Evolutionary conservation across 75 land plant species (phyloP).

Genomic region (Azolla pinnata): DNA sequence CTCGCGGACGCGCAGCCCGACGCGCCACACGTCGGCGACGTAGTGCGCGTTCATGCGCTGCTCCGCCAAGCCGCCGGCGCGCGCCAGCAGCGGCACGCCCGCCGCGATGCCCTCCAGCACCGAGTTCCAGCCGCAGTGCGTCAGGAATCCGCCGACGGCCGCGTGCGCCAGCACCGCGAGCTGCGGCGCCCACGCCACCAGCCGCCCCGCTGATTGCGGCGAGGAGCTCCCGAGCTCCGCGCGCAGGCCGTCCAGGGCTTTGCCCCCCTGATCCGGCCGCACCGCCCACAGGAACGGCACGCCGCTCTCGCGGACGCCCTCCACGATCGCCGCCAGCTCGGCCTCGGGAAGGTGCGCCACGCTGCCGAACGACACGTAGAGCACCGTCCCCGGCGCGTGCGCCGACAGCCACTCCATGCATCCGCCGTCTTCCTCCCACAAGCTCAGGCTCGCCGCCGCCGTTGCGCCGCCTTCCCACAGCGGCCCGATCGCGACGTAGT

Average conservation of each 20-base stretch:
- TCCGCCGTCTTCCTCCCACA: neutral
- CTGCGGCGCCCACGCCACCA: conserved; percentile 62
- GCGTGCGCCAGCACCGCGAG: conserved; percentile 42
- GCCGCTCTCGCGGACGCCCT: conserved; percentile 15
- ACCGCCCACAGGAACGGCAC: conserved; percentile 22
- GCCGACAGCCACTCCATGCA: conserved; percentile 20
- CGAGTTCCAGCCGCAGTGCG: conserved; percentile 85
- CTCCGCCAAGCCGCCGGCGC: conserved; percentile 46
- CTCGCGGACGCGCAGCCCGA: conserved; percentile 27
- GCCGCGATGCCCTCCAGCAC: conserved; percentile 36
- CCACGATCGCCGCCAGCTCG: conserved; percentile 12
- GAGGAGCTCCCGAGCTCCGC: neutral
- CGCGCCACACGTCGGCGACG: conserved; percentile 28
- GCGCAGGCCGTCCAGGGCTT: conserved; percentile 9
- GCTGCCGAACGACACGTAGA: conserved; percentile 27
- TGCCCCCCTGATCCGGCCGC: conserved; percentile 5
- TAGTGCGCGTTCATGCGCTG: conserved; percentile 51
- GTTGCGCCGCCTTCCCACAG: neutral
- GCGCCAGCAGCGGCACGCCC: conserved; percentile 49
- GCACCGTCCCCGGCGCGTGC: conserved; percentile 6
- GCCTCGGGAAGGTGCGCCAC: conserved; percentile 4
- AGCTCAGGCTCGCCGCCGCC: neutral
- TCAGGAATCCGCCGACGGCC: conserved; percentile 47
- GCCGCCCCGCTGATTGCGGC: conserved; percentile 13
- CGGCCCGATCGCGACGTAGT: conserved; percentile 1